Percentiles rank a stretch among this genome's conserved stretches.
These are phyloP conservation scores for Boletus rubescentipes DNA, from an alignment of 768 basidiomycete species.

Conservation along the genomic window DNA sequence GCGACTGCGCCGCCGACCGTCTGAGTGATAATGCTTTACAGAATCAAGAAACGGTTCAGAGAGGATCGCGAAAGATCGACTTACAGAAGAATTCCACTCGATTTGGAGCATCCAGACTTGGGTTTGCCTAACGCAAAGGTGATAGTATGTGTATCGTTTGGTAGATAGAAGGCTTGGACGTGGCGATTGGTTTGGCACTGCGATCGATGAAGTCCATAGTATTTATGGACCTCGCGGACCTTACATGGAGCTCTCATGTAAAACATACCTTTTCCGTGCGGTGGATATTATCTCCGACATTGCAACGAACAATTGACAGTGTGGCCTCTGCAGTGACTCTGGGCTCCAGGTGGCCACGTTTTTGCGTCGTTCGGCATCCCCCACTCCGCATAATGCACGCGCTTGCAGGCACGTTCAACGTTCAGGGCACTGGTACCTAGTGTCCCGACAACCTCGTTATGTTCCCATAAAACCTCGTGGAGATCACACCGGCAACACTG, in stretches of 20 bases:
- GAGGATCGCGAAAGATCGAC: constrained; percentile 8
- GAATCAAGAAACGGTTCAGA: background rate
- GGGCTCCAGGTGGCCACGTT: constrained; percentile 10
- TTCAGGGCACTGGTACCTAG: background rate
- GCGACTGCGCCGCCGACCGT: constrained; percentile 44
- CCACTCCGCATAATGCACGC: constrained; percentile 1
- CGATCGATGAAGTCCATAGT: constrained; percentile 5
- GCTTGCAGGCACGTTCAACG: constrained; percentile 6
- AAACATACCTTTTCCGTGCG: constrained; percentile 17
- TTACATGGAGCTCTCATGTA: background rate
- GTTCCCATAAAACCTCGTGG: constrained; percentile 21
- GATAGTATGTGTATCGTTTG: background rate
- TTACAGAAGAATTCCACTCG: constrained; percentile 36
- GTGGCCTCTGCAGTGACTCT: background rate
- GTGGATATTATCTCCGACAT: constrained; percentile 17
- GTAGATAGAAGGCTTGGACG: constrained; percentile 10
- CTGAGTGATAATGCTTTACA: constrained; percentile 32
- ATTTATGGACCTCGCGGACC: constrained; percentile 24
- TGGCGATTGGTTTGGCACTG: constrained; percentile 3
- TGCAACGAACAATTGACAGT: background rate
- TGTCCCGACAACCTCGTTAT: constrained; percentile 14
- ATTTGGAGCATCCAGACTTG: constrained; percentile 26
- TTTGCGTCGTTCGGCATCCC: constrained; percentile 1
- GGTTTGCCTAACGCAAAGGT: constrained; percentile 2
- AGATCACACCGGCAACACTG: background rate